A percentile compares a stretch with the other conserved stretches of the same genome.
Conservation (phyloP, 1,139 yeast species). For the Pichia sp. region DNA sequence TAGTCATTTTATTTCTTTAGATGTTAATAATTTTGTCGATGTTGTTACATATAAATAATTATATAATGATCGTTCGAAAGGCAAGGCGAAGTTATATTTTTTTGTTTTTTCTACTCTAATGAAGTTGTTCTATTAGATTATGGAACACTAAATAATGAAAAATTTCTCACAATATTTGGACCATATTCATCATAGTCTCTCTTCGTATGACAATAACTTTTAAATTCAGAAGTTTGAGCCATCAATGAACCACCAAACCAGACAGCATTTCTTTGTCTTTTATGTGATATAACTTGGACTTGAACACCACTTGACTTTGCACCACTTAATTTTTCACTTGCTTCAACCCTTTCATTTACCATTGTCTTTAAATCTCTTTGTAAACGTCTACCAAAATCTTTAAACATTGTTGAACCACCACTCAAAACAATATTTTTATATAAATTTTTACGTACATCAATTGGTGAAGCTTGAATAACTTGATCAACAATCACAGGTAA, state of each 20-base stretch:
- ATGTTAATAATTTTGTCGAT: no score
- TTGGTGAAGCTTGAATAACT: slow-evolving; percentile 92
- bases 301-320: slow-evolving; percentile 92
- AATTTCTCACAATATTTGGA: slow-evolving; percentile 94
- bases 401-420: slow-evolving; percentile 98
- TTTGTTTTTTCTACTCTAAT: neutral
- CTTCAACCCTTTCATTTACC: slow-evolving; percentile 82
- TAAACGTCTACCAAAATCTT: slow-evolving; percentile 93
- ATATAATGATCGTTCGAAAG: no score
- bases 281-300: slow-evolving; percentile 94
- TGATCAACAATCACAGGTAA: slow-evolving; percentile 91
- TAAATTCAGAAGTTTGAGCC: slow-evolving; percentile 96
- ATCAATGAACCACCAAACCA: slow-evolving; percentile 98
- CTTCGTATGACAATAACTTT: slow-evolving; percentile 93
- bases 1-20: no score
- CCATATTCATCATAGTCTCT: slow-evolving; percentile 97
- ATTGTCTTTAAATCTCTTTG: slow-evolving; percentile 88
- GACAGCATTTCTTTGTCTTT: slow-evolving; percentile 96
- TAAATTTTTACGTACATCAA: slow-evolving; percentile 94
- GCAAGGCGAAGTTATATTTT: neutral
- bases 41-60: no score
- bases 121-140: slow-evolving; percentile 27
- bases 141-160: slow-evolving; percentile 87
- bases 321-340: slow-evolving; percentile 72
- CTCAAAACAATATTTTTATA: slow-evolving; percentile 93